Base-by-base conservation (phyloP, 2,329 filamentous ascomycete genomes). In the Clonostachys rhizophaga region DNA sequence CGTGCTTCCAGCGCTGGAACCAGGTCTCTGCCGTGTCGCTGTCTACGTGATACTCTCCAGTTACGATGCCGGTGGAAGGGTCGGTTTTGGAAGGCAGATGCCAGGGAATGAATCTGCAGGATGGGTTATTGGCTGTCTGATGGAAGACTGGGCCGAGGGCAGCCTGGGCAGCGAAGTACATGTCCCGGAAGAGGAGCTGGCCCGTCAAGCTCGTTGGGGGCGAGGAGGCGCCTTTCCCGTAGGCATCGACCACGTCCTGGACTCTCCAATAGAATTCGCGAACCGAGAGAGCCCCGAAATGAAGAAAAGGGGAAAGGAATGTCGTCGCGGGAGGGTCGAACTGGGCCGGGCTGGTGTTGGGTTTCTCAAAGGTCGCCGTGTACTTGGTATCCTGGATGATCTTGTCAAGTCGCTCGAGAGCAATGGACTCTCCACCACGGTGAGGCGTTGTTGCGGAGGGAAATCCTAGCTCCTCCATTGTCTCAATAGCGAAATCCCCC, bases 91-190 rank as follows among this genome's bases (percentile, higher is more conserved):
- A 84, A 1, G 83, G 86, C 2, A 91, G 67, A 58, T 90, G 86
- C 87, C 87, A 91, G 5, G 86, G 86, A 13, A 91, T 79, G 63
- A 91, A 90, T n/a, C 86, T 76, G 37, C 80, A 85, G 52, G 84
- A 68, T 1, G 74, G 63, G 56, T 91, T 91, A 35, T 78, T 77
- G 43, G 78, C 69, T 1, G 84, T 84, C 56, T 88, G 85, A 1
- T 68, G 72, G 54, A 89, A 91, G 1, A 69, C 56, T 34, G 76
- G 71, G 0, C 87, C 87, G 2, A 90, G 67, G 0, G 79, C 75
- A 1, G 86, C 85, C 59, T 91, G 86, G 0, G 87, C 86, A 13
- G 79, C 86, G 55, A 91, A 91, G 64, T 91, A 91, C 87, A 91
- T 91, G 59, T 91, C 87, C 14, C 87, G 76, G 62, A 91, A 91